Evolutionary conservation across 306 rosid species (phyloP).

Genomic region (Cucurbita ficifolia): DNA sequence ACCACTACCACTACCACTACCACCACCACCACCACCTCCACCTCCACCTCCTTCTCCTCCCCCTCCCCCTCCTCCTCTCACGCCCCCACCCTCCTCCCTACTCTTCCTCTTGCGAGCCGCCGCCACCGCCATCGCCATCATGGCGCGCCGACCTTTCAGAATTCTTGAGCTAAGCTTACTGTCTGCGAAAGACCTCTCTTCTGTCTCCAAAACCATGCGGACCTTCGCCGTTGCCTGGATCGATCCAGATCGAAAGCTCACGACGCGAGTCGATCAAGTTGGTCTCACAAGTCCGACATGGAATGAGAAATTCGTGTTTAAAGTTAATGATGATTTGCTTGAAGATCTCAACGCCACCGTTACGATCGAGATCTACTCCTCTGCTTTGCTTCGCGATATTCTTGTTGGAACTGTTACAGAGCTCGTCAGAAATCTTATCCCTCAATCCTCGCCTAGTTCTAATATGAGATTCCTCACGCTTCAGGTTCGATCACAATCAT

Average conservation of each 20-base stretch:
- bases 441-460: neutral
- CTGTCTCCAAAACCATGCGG: constrained; percentile 26
- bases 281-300: constrained; percentile 55
- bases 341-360: constrained; percentile 19
- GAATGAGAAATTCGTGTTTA: constrained; percentile 76
- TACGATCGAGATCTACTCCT: constrained; percentile 40
- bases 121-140: neutral
- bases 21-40: neutral
- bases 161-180: constrained; percentile 56
- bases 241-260: constrained; percentile 34
- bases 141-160: constrained; percentile 13
- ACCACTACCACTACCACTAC: neutral
- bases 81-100: no score
- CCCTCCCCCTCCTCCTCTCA: no score
- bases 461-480: constrained; percentile 37
- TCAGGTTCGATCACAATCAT: constrained; percentile 22
- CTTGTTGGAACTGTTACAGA: constrained; percentile 46
- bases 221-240: constrained; percentile 72
- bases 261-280: constrained; percentile 29
- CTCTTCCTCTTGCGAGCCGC: no score
- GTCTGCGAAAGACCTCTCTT: constrained; percentile 42
- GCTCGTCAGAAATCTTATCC: constrained; percentile 26
- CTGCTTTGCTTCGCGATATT: constrained; percentile 33
- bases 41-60: neutral
- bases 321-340: constrained; percentile 36